A percentile compares a stretch with the other conserved stretches of the same genome.
These are phyloP conservation scores for Mortierella hygrophila DNA, from an alignment of 192 early-diverging fungal genomes.

Conservation along the genomic window DNA sequence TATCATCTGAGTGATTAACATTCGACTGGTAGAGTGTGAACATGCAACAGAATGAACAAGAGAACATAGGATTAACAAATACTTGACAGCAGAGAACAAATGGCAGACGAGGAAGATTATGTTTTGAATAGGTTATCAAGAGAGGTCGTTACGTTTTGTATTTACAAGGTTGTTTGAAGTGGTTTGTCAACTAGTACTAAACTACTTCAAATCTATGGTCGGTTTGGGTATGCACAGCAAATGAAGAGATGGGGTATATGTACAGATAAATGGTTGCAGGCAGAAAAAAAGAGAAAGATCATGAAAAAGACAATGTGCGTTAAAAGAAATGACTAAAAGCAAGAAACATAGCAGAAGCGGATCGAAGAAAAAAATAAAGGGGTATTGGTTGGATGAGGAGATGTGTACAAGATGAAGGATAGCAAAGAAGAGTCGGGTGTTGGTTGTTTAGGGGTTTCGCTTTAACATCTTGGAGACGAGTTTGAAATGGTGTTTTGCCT, in stretches of 20 bases:
- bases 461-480: constrained; percentile 54
- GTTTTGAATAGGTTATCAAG: neutral
- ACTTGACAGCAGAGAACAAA: neutral
- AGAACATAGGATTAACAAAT: neutral
- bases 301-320: neutral
- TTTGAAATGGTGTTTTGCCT: constrained; percentile 53
- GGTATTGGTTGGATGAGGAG: neutral
- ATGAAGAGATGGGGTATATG: neutral
- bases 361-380: neutral
- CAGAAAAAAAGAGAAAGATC: neutral
- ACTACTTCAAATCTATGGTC: constrained; percentile 7
- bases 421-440: neutral
- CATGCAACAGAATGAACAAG: neutral
- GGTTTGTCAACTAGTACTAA: neutral
- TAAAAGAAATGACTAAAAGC: neutral
- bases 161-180: constrained; percentile 1
- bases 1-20: neutral
- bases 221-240: neutral
- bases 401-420: constrained; percentile 11
- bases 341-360: neutral
- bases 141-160: constrained; percentile 4
- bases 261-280: neutral
- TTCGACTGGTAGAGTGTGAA: neutral
- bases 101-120: neutral
- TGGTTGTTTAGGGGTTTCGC: constrained; percentile 34